Evolutionary conservation across 139 green algal species (phyloP), one percentile per base, ranked within the genome.

Genomic region (Desmodesmus armatus): DNA sequence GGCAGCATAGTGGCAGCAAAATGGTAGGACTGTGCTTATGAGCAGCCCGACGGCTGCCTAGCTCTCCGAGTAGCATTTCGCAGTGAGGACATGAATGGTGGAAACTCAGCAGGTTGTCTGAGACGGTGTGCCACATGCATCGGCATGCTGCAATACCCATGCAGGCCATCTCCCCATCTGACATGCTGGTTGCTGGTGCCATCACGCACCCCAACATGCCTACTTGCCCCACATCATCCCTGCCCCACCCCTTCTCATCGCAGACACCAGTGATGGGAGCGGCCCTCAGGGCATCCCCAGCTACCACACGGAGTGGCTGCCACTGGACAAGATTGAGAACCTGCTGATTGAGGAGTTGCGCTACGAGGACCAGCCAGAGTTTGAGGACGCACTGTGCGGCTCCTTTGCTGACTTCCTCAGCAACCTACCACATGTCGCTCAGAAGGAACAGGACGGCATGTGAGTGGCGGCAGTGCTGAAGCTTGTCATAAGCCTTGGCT

Each of bases 281-380:
- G 33, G n/a, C 65, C 78, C 11, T 35, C 19, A 37, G 58, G 78
- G 80, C 13, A 82, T n/a, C n/a, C 72, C 29, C 82, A 77, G 35
- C 69, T 55, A 58, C 17, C 83, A 79, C 51, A 53, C 82, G 19
- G 87, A 91, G 55, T 91, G 87, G 87, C 73, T 91, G 74, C 84
- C 88, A 25, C 80, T 85, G 2, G 19, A 85, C 3, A 67, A 83
- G 17, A 75, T 89, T 27, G 88, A 33, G 25, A 65, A 86, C 15
- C 47, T 80, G n/a, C 74, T 91, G 43, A 67, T 74, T 9, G 55
- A 89, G 40, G 87, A 91, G 51, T 40, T 91, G 58, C 85, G 91
- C 17, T 95, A 96, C 63, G 93, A 96, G 81, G 93, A 96, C 78
- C 85, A 89, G 72, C 63, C 87, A 39, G 93, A 96, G 87, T 93